Base-by-base conservation (phyloP, 2,329 filamentous ascomycete genomes). In the Aspergillus fumigatiaffinis region DNA sequence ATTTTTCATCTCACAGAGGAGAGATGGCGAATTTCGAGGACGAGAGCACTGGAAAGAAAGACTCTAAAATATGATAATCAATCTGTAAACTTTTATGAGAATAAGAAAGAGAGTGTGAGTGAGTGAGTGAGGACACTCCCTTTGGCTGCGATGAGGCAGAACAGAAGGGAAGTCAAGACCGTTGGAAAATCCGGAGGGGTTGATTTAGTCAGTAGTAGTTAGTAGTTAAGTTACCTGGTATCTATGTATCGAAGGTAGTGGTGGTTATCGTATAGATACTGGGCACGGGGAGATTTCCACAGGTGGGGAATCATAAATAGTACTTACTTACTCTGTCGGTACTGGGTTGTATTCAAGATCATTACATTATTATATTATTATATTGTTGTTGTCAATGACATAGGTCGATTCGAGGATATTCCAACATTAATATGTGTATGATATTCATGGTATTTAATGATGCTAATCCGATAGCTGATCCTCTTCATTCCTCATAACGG, bases 1-100 rank as follows among this genome's bases (percentile, higher is more conserved):
- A 63, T 67, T 72, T 74, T 74, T 75, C 71, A 74, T 75, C 55
- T 77, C 73, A 64, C 60, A 51, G 54, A 57, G 57, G 54, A 57
- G 56, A 54, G 58, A 59, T 50, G 58, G 61, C 59, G 62, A 60
- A 50, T 57, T 56, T 57, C 58, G 54, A 57, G 52, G 46, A 52
- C 60, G 53, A 58, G 50, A 55, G 50, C 53, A 51, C 46, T 17
- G 9, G 32, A 28, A 35, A 42, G 55, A 44, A 38, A 17, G 32
- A 38, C 32, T 17, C 32, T 17, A n/a, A 17, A 38, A 38, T 38
- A 38, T 17, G 32, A 17, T 38, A 17, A 38, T 38, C 14, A 38
- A 32, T 14, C 14, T 38, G 32, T 38, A 38, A 38, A 38, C 32
- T 38, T 38, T 38, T 38, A 6, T 17, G 5, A 17, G 14, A 32